Base-by-base conservation (phyloP, 2,329 filamentous ascomycete genomes). In the Amesomyces nigricolor region DNA sequence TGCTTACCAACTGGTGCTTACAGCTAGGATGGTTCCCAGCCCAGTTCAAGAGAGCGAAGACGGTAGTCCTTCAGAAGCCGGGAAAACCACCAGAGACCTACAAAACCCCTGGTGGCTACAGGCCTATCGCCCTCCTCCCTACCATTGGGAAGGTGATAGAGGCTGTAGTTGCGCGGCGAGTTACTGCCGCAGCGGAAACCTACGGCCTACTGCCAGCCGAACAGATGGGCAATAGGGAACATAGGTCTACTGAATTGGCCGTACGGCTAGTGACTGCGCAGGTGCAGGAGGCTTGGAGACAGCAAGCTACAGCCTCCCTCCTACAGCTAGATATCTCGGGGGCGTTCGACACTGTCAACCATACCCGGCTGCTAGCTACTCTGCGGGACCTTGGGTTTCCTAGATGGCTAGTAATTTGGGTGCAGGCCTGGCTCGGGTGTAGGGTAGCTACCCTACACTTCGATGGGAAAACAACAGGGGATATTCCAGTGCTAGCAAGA, bases 81-180 rank as follows among this genome's bases (percentile, higher is more conserved):
- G 26, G 40, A 39, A 52, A 45, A 16, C 9, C 40, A 13, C 50
- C 26, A 53, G 9, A 53, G 51, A 44, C 51, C 51, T n/a, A n/a
- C n/a, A n/a, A n/a, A n/a, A n/a, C n/a, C n/a, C n/a, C n/a, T n/a
- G n/a, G n/a, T n/a, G n/a, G n/a, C n/a, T n/a, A n/a, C n/a, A n/a
- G n/a, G n/a, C n/a, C n/a, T 19, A 53, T 53, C 5, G 44, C 51
- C 10, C 51, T 53, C 5, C 44, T 53, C 40, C 43, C 43, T 2
- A 53, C 44, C 7, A 16, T 53, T 11, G 32, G 51, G 19, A 53
- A 53, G 51, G 40, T 53, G 2, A 53, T 53, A 46, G 51, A 53
- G 51, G 35, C 51, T 22, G 22, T 53, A 22, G 38, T 47, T 2
- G 45, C 43, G 1, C 13, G n/a, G 19, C 37, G 32, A 17, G 40